A percentile compares a stretch with the other conserved stretches of the same genome.
These are phyloP conservation scores for Arbutus unedo DNA, from an alignment of 148 eudicot species.

Conservation along the genomic window DNA sequence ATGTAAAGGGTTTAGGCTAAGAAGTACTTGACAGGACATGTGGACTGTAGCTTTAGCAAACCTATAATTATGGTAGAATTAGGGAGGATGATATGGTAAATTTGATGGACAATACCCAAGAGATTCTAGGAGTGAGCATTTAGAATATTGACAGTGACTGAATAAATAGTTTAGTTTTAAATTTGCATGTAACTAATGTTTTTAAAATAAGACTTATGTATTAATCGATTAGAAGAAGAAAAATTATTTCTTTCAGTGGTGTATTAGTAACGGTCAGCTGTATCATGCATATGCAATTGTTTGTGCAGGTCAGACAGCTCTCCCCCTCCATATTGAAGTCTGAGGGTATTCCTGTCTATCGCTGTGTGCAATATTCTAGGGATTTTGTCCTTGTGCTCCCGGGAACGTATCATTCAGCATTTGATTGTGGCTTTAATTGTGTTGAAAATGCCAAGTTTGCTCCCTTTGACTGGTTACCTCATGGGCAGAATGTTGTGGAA, in stretches of 20 bases:
- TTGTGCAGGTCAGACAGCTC: slow-evolving; percentile 55
- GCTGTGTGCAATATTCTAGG: slow-evolving; percentile 61
- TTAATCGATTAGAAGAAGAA: not conserved
- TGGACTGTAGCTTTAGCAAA: not conserved
- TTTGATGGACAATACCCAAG: not conserved
- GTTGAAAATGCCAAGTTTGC: slow-evolving; percentile 56
- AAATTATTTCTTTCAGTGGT: not conserved
- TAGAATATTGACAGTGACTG: not conserved
- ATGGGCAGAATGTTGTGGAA: slow-evolving; percentile 58
- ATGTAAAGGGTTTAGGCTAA: not conserved
- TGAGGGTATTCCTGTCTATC: slow-evolving; percentile 69
- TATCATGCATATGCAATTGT: not conserved
- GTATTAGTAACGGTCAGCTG: not conserved
- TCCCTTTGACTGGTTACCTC: slow-evolving; percentile 79
- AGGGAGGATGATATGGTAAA: not conserved
- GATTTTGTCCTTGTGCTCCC: slow-evolving; percentile 69
- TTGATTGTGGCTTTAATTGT: slow-evolving; percentile 73
- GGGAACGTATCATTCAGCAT: slow-evolving; percentile 60
- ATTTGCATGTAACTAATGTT: not conserved
- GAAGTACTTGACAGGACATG: not conserved
- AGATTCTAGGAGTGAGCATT: not conserved
- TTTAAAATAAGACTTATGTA: not conserved
- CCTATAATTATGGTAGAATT: not conserved
- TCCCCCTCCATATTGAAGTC: slow-evolving; percentile 53
- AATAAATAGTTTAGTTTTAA: not conserved